Percentiles rank a stretch among this genome's conserved stretches.
Conservation (phyloP, 2,329 filamentous ascomycete genomes). For the Epichloe elymi region DNA sequence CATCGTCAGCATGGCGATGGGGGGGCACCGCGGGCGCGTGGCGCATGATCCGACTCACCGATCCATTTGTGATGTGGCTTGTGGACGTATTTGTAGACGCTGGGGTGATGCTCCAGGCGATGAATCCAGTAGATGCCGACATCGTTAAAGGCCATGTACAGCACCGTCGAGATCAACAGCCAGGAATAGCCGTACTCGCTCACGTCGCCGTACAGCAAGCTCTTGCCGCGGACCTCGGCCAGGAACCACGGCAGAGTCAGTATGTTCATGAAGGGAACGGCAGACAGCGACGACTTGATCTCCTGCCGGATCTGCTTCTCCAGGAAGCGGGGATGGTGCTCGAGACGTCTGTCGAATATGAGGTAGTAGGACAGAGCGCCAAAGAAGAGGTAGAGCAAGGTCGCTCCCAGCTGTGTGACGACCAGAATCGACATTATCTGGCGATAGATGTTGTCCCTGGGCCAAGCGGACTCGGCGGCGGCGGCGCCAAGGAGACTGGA, state of each 20-base stretch:
- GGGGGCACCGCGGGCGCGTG: background rate
- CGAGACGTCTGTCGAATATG: slow-evolving; percentile 36
- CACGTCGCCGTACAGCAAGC: slow-evolving; percentile 26
- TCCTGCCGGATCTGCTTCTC: slow-evolving; percentile 33
- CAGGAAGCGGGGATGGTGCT: slow-evolving; percentile 34
- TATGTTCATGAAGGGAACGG: slow-evolving; percentile 31
- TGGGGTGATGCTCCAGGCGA: slow-evolving; percentile 68
- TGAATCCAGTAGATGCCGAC: slow-evolving; percentile 80
- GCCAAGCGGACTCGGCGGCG: slow-evolving; percentile 16
- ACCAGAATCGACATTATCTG: slow-evolving; percentile 25
- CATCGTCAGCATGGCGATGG: background rate
- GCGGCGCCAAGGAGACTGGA: slow-evolving; percentile 4
- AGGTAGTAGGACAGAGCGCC: slow-evolving; percentile 60
- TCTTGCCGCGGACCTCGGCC: slow-evolving; percentile 32
- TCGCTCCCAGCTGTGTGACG: slow-evolving; percentile 26
- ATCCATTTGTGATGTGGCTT: slow-evolving; percentile 99
- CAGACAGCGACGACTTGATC: slow-evolving; percentile 27
- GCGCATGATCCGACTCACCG: slow-evolving; percentile 7
- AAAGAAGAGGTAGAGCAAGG: slow-evolving; percentile 48
- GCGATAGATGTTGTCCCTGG: slow-evolving; percentile 28
- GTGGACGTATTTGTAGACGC: slow-evolving; percentile 72
- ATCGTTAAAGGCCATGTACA: slow-evolving; percentile 19
- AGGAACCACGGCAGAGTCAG: slow-evolving; percentile 33
- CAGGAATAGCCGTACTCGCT: slow-evolving; percentile 27
- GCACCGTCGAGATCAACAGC: slow-evolving; percentile 22